Evolutionary conservation across 805 yeast genomes (phyloP), one percentile per base, ranked within the genome.

Genomic region (Barnettozyma siamensis): DNA sequence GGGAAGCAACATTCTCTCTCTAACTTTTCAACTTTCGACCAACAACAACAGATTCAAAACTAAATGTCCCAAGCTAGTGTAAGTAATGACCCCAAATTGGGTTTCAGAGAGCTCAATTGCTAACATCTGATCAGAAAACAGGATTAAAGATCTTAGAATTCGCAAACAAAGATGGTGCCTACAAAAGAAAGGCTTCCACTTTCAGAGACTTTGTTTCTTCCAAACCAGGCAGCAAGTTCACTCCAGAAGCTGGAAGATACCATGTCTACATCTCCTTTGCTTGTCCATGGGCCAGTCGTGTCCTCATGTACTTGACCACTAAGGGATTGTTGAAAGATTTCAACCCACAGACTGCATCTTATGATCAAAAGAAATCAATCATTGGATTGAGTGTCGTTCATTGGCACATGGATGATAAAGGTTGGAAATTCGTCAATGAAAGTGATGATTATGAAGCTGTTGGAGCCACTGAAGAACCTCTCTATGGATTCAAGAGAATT

Each of bases 241-340:
- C 78, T 15, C 87, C 96, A 5, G 96, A 88, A 56, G 70, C 73
- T 35, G 76, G 76, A 43, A 73, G 99, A 54, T 91, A 91, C 59
- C 95, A 89, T 63, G 72, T 88, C 41, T 89, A 84, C 54, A 95
- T 88, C 10, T 83, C 93, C 1, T 69, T 72, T 37, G 96, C 96
- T 2, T 91, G 99, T 64, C 98, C 99, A 4, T 91, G 97, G 76
- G 97, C 97, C 1, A 95, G 87, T 58, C 73, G 98, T 47, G 78
- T 89, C 0, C 68, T 89, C 44, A 81, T 88, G 40, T 71, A 81
- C 3, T 66, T 96, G 40, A 63, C 73, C 11, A 67, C 91, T 47
- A 88, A 88, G 66, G 95, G 96, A 1, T 61, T 83, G 37, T 60
- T 67, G n/a, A 69, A 68, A 40, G 56, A 67, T 29, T 70, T 69